Evolutionary conservation across 1,284 basidiomycete genomes (phyloP).

Genomic region (Ceratobasidium papillatum): DNA sequence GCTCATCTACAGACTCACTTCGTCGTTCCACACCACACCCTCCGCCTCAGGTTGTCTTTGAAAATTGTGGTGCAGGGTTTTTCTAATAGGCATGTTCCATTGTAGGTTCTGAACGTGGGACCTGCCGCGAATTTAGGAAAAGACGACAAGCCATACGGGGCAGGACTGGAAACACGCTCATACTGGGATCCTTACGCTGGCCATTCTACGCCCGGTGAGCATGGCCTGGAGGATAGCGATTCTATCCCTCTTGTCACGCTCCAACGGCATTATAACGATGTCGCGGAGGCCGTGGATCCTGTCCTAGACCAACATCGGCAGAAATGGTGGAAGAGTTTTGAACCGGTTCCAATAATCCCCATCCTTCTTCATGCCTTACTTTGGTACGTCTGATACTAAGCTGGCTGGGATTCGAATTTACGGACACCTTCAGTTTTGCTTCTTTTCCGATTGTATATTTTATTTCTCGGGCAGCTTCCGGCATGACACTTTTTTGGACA

Average conservation of each 20-base stretch:
- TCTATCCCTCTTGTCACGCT: conserved; percentile 21
- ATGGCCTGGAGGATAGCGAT: not conserved
- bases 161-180: not conserved
- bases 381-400: conserved; percentile 2
- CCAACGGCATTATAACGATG: not conserved
- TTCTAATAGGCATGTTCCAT: not conserved
- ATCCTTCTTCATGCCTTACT: conserved; percentile 10
- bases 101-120: not conserved
- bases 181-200: conserved; percentile 16
- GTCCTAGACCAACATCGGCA: not conserved
- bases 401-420: not conserved
- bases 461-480: conserved; percentile 14
- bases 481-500: conserved; percentile 24
- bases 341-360: conserved; percentile 13
- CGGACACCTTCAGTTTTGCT: conserved; percentile 3
- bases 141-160: not conserved
- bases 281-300: not conserved
- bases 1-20: not conserved
- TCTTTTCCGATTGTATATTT: conserved; percentile 18
- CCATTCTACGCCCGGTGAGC: not conserved
- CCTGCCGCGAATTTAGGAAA: not conserved
- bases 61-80: not conserved
- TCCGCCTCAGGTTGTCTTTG: conserved; percentile 17
- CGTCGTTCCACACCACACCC: not conserved
- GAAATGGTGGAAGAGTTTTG: conserved; percentile 8